Evolutionary conservation across 495 filamentous ascomycete genomes (phyloP).

Genomic region (Lepraria neglecta): DNA sequence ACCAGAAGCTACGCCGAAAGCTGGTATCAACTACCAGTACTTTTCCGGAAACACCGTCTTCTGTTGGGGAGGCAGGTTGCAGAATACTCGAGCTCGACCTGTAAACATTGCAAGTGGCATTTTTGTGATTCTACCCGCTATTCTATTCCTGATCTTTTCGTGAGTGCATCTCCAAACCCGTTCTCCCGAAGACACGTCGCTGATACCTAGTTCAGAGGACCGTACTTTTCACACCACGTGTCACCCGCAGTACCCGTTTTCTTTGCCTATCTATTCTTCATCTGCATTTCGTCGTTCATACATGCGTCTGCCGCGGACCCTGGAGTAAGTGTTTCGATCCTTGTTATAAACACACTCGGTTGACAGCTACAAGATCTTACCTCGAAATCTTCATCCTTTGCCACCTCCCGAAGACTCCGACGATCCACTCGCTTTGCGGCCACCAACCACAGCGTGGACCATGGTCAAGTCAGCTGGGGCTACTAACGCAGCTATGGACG

Average conservation of each 20-base stretch:
- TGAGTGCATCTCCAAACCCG: slow-evolving; percentile 35
- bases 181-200: slow-evolving; percentile 19
- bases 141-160: slow-evolving; percentile 81
- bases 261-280: slow-evolving; percentile 82
- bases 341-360: slow-evolving; percentile 24
- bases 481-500: slow-evolving; percentile 79
- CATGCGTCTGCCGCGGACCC: slow-evolving; percentile 89
- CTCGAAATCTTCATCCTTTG: slow-evolving; percentile 71
- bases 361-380: slow-evolving; percentile 57
- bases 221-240: slow-evolving; percentile 85
- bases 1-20: slow-evolving; percentile 30
- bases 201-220: slow-evolving; percentile 45
- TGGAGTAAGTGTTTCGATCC: slow-evolving; percentile 57
- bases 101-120: slow-evolving; percentile 84
- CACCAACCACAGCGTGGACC: slow-evolving; percentile 84
- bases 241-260: slow-evolving; percentile 87
- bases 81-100: slow-evolving; percentile 84
- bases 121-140: slow-evolving; percentile 65
- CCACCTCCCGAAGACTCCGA: slow-evolving; percentile 51
- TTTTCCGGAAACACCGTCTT: slow-evolving; percentile 90
- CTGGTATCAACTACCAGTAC: slow-evolving; percentile 79
- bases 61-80: slow-evolving; percentile 73
- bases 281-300: slow-evolving; percentile 87
- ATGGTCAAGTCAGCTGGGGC: slow-evolving; percentile 73
- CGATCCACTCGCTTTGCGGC: slow-evolving; percentile 73